phyloP scores from a whole-genome alignment of 2,329 filamentous ascomycete species.

The Pestalotiopsis sp. region DNA sequence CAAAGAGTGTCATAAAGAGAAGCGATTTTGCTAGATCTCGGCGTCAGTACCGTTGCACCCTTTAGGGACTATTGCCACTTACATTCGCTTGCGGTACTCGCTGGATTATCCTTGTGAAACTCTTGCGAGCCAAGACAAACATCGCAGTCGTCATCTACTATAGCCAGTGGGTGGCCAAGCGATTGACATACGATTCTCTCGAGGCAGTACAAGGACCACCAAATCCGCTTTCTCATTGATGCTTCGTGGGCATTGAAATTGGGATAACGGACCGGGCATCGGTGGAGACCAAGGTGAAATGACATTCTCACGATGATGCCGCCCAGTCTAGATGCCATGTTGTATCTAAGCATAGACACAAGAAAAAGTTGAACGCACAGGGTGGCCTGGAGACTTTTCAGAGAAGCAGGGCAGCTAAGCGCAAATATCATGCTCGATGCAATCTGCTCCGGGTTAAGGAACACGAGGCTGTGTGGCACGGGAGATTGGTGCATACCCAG shows the following conservation, averaged over 20 bases:
- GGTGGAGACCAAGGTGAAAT: conserved; percentile 60
- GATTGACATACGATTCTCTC: conserved; percentile 60
- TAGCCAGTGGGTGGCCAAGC: conserved; percentile 55
- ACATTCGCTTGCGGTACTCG: background rate
- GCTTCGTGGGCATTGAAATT: conserved; percentile 50
- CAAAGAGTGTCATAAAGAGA: conserved; percentile 18
- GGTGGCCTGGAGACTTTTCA: conserved; percentile 51
- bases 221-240: conserved; percentile 52
- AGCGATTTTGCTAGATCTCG: conserved; percentile 1
- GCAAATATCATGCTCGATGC: conserved; percentile 50
- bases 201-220: conserved; percentile 59
- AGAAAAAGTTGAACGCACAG: conserved; percentile 57
- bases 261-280: conserved; percentile 55
- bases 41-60: background rate
- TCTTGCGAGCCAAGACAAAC: conserved; percentile 57
- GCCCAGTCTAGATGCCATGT: conserved; percentile 58
- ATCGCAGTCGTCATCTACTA: conserved; percentile 60
- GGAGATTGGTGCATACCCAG: conserved; percentile 24
- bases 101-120: conserved; percentile 34
- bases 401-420: conserved; percentile 48
- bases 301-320: conserved; percentile 58
- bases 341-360: conserved; percentile 57
- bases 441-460: conserved; percentile 50
- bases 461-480: conserved; percentile 47
- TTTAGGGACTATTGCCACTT: background rate